phyloP scores from a whole-genome alignment of 768 basidiomycete species.

The Cubamyces sp. region DNA sequence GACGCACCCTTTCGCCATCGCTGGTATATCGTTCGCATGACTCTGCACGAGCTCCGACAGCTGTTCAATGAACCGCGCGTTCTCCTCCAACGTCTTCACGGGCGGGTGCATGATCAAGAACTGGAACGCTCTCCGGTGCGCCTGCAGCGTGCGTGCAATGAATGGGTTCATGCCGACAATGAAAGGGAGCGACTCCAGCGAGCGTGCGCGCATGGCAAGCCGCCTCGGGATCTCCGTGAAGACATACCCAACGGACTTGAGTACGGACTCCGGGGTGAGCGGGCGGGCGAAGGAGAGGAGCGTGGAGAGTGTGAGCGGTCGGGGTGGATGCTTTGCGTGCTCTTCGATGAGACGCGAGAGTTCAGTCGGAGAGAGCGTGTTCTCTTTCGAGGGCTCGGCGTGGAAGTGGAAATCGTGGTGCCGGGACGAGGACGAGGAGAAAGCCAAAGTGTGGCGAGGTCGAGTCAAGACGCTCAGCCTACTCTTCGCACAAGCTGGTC shows the following conservation, averaged over 20 bases:
- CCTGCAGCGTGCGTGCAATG: constrained; percentile 69
- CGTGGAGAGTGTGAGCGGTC: constrained; percentile 70
- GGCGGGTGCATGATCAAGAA: constrained; percentile 69
- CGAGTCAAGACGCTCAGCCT: neutral
- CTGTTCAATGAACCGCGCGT: constrained; percentile 65
- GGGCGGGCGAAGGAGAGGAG: constrained; percentile 79
- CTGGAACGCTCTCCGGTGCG: constrained; percentile 71
- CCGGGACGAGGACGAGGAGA: neutral
- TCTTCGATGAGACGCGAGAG: constrained; percentile 62
- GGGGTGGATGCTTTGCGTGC: constrained; percentile 65
- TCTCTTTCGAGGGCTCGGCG: constrained; percentile 1
- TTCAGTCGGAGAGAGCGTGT: constrained; percentile 52
- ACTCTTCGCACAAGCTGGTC: too few species aligned
- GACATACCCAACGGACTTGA: constrained; percentile 75
- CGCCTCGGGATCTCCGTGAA: constrained; percentile 78
- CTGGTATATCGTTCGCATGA: constrained; percentile 88
- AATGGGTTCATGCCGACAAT: constrained; percentile 91
- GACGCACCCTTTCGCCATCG: constrained; percentile 82
- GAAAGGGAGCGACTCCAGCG: constrained; percentile 78
- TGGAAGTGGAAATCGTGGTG: constrained; percentile 12
- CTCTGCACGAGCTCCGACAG: constrained; percentile 73
- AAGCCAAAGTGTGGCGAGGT: neutral
- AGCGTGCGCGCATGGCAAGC: constrained; percentile 73
- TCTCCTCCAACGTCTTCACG: constrained; percentile 70
- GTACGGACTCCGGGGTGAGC: constrained; percentile 67